Base-by-base conservation (phyloP, 1,284 basidiomycete genomes). In the Trichosporon faecale region DNA sequence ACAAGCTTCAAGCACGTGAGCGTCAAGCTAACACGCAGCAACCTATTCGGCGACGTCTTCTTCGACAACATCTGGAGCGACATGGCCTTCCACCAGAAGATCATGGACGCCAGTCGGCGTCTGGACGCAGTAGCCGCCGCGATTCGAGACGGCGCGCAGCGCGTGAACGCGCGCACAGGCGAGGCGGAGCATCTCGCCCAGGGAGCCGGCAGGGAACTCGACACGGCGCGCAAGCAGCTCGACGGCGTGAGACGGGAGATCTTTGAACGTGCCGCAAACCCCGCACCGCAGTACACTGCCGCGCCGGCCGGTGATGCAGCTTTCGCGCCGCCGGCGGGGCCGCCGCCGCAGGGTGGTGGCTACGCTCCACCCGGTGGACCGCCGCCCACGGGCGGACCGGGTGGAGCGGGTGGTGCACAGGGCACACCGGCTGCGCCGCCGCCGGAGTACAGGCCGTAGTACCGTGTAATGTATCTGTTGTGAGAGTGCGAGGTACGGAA, bases 41-140 rank as follows among this genome's bases (percentile, higher is more conserved):
- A 72, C 31, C 57, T 75, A 31, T 67, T 73, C 70, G 61, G 68
- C 14, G 75, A 76, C 63, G 66, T 76, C 49, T 68, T 74, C 44
- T 75, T 76, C 61, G 75, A 76, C 69, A 74, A 72, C 60, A 68
- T 72, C 60, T 76, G 70, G 33, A 70, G 70, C 65, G 75, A 76
- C 52, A 49, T 66, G 27, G 69, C 68, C 29, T 74, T 75, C 57
- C 75, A 74, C 55, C 40, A 66, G n/a, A 74, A 73, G 69, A 74
- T 76, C 27, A 16, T 66, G 31, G 67, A 29, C 27, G 63, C 49
- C 0, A 49, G 12, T 21, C 31, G 14, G 8, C 37, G 64, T 18
- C 61, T 70, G 8, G 29, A 46, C 14, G 25, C 7, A 25, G 35
- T 35, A 16, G 29, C 31, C 2, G 49, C 12, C 3, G 52, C 49